Base-by-base conservation (phyloP, 208 protist genomes). In the Leishmania arabica region DNA sequence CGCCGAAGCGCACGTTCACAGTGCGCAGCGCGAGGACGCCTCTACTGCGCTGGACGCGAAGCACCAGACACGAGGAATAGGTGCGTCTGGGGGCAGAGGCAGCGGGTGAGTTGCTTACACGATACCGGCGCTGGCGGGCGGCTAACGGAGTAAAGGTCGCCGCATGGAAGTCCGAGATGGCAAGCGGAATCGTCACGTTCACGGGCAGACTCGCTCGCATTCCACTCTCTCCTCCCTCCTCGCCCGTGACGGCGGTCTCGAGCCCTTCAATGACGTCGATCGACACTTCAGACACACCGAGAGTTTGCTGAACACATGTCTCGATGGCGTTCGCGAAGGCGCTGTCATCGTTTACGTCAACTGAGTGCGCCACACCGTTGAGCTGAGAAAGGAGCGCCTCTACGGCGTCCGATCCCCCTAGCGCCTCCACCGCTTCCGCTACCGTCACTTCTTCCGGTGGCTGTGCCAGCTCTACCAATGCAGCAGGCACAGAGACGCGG, bases 331-430 rank as follows among this genome's bases (percentile, higher is more conserved):
- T 15, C 13, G 34, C 53, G 24, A 66, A 60, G 6, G 56, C 58
- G 15, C 8, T n/a, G 21, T 40, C 72, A n/a, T 85, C 45, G 3
- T 47, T 54, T 3, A 13, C 53, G 17, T 68, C 60, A 1, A 49
- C 13, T 13, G 56, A 34, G 27, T 47, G 45, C 1, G 82, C 37
- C 8, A 64, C 15, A 49, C 68, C 47, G 5, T 76, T 27, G 24
- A 86, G 82, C 56, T 71, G 53, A 19, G 58, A 62, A 34, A 86
- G 66, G 1, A 82, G 58, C 42, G 5, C 31, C 49, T 79, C 82
- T 42, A 86, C 53, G 21, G 40, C 68, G 45, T 75, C 65, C 9
- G 64, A 54, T 15, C 78, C 82, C 27, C 82, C 82, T 60, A 86
- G 24, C 54, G 65, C 77, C 5, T 66, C 40, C 6, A 86, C 42